These are phyloP conservation scores for Ampelocalamus luodianensis DNA, from an alignment of 176 grass and related monocot species.

Conservation along the genomic window DNA sequence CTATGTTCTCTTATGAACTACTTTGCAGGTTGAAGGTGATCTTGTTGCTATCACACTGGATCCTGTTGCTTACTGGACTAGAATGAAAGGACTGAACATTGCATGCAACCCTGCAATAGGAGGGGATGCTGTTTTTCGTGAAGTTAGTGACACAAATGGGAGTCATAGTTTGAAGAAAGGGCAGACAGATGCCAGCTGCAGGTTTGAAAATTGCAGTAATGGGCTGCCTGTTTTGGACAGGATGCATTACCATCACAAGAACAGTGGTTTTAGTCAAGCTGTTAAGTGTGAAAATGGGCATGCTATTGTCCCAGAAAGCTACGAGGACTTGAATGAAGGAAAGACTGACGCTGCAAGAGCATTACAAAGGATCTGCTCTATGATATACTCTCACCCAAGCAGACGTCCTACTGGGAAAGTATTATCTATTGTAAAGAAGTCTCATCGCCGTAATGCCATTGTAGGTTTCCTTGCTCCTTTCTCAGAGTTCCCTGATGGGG, in stretches of 20 bases:
- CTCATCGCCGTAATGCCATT: constrained; percentile 65
- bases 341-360: constrained; percentile 62
- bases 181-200: constrained; percentile 45
- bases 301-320: constrained; percentile 49
- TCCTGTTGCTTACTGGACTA: constrained; percentile 74
- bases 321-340: constrained; percentile 32
- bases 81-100: constrained; percentile 71
- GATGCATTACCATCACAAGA: constrained; percentile 61
- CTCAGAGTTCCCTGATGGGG: constrained; percentile 49
- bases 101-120: constrained; percentile 47
- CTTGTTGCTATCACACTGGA: constrained; percentile 77
- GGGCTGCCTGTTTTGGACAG: constrained; percentile 41
- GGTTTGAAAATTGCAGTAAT: constrained; percentile 49
- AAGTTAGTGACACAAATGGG: constrained; percentile 56
- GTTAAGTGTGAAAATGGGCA: constrained; percentile 59
- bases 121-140: constrained; percentile 47
- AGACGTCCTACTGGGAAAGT: constrained; percentile 91
- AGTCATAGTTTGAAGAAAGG: constrained; percentile 47
- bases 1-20: constrained; percentile 34
- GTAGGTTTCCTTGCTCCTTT: constrained; percentile 85
- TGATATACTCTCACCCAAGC: constrained; percentile 69
- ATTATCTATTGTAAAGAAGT: constrained; percentile 73
- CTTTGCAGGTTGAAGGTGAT: constrained; percentile 90
- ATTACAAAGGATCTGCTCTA: constrained; percentile 65
- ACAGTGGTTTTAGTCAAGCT: constrained; percentile 76